Base-by-base conservation (phyloP, 805 yeast genomes). In the Suhomyces tanzawaensis region DNA sequence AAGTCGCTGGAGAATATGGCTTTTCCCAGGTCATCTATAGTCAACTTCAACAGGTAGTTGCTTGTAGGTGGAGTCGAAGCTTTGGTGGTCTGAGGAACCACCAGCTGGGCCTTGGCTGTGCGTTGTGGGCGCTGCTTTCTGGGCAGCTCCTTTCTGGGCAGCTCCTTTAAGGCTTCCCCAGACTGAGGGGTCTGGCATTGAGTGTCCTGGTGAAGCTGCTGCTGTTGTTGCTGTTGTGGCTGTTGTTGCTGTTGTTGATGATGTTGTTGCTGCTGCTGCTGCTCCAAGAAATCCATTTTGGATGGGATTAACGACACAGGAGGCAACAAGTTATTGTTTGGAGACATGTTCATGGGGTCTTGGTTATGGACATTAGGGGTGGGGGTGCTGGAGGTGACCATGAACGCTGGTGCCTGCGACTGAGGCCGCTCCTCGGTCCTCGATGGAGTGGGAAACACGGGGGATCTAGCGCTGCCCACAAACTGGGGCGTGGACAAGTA, bases 11-110 rank as follows among this genome's bases (percentile, higher is more conserved):
- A 55, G 41, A 69, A 59, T 7, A 58, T 59, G 6, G 74, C 74
- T 36, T 62, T 62, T 7, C 74, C 74, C 50, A 53, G 57, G 33
- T 63, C 71, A 42, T 69, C 72, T 29, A 69, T 56, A 47, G 59
- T 64, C 31, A 68, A 51, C 32, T 57, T 57, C 45, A 68, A 53
- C 44, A 53, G 58, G 41, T 64, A 65, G 37, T 57, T 63, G 25
- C 36, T 13, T n/a, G 13, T 8, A 12, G 13, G 27, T 38, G 21
- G 45, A 19, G 14, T 26, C 21, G 32, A 7, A 25, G 7, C 13
- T 28, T 5, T 22, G 28, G 12, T 24, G 23, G 19, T 15, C 6
- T 26, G 6, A 11, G 16, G n/a, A 21, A 21, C 11, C 9, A 7
- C 24, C 7, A 21, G 24, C 11, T 21, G 24, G 24, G 24, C 9